Percentiles rank a stretch among this genome's conserved stretches.
phyloP scores from a whole-genome alignment of 257 asterid genomes.

The Leptodermis oblonga region DNA sequence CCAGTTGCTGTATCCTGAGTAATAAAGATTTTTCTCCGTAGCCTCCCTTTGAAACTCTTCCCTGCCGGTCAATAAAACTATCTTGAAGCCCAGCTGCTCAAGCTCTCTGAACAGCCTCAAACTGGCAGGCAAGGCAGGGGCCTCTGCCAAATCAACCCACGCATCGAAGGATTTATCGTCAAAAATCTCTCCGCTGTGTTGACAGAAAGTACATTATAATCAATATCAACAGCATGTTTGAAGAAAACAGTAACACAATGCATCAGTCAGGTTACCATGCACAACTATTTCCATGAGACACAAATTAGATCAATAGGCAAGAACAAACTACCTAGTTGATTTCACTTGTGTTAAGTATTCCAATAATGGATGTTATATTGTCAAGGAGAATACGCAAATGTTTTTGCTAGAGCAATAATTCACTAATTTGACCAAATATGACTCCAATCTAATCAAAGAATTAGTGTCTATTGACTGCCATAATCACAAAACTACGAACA shows the following conservation, averaged over 20 bases:
- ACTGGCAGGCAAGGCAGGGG: constrained; percentile 72
- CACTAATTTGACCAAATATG: neutral
- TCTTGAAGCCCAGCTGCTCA: constrained; percentile 51
- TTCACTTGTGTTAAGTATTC: neutral
- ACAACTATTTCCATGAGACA: neutral
- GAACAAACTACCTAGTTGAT: neutral
- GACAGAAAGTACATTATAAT: constrained; percentile 4
- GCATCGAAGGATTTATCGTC: constrained; percentile 49
- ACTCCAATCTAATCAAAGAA: neutral
- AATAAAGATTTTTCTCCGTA: constrained; percentile 48
- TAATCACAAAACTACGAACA: neutral
- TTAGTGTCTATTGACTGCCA: neutral
- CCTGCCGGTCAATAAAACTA: constrained; percentile 74
- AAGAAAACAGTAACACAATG: neutral
- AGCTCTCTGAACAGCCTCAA: constrained; percentile 63
- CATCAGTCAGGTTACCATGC: neutral
- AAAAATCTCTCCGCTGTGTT: constrained; percentile 52
- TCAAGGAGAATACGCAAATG: neutral
- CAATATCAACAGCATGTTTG: neutral
- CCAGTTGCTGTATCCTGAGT: constrained; percentile 71
- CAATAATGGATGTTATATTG: neutral
- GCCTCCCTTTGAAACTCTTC: constrained; percentile 62
- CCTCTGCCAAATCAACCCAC: constrained; percentile 70
- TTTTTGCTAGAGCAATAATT: too few relatives aligned
- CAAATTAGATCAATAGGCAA: neutral